Base-by-base conservation (phyloP, 768 basidiomycete species). In the Roridomyces roridus region DNA sequence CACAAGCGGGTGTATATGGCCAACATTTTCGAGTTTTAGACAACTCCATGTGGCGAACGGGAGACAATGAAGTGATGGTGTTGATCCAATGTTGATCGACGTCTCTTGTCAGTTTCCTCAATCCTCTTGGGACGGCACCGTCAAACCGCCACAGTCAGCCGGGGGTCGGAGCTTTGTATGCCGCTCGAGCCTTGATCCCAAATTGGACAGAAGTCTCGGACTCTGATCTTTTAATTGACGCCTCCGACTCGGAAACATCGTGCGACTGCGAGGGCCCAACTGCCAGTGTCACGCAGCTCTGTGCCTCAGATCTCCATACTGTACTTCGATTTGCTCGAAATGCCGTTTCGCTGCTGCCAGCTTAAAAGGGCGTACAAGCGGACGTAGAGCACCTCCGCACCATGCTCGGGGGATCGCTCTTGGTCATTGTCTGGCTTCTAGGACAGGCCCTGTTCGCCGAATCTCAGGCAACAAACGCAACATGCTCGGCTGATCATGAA, bases 1-100 rank as follows among this genome's bases (percentile, higher is more conserved):
- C 78, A 82, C 66, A 79, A 78, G 65, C 69, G 80, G 29, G 52
- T 72, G 15, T 81, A 67, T 53, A 77, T 79, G 79, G 57, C 50
- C 6, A 70, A 77, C 34, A 68, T 72, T 14, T 80, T 80, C 59
- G 70, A 59, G 42, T 39, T 28, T n/a, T n/a, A n/a, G n/a, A n/a
- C n/a, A n/a, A n/a, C n/a, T n/a, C n/a, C n/a, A n/a, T n/a, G n/a
- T n/a, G n/a, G n/a, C n/a, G n/a, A n/a, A n/a, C n/a, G n/a, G n/a
- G n/a, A n/a, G n/a, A n/a, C n/a, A n/a, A n/a, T n/a, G n/a, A n/a
- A n/a, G n/a, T n/a, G n/a, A n/a, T n/a, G n/a, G n/a, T n/a, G n/a
- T n/a, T n/a, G n/a, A n/a, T n/a, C n/a, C n/a, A n/a, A n/a, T n/a
- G n/a, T n/a, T n/a, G n/a, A n/a, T n/a, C n/a, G n/a, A n/a, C n/a